Evolutionary conservation across 441 rosid genomes (phyloP), one percentile per base, ranked within the genome.

Genomic region (Jatropha podagrica): DNA sequence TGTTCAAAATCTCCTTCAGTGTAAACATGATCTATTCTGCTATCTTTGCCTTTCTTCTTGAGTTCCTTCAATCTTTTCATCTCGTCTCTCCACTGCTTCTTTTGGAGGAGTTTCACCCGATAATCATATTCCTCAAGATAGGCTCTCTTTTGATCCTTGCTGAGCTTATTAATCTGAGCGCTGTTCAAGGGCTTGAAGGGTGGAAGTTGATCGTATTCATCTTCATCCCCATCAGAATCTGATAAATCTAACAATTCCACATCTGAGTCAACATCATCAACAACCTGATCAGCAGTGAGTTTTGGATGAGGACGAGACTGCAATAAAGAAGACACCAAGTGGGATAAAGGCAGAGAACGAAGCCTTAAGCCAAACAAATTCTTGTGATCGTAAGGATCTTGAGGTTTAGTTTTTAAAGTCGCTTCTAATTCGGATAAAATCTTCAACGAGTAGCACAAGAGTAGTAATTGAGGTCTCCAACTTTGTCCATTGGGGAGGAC

Each of bases 391-490:
- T 74, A 80, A 56, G 77, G 68, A 66, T 76, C 81, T 66, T 68
- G 77, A 73, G 87, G 71, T 86, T 85, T 88, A 72, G 72, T 73
- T 46, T 83, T 51, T 59, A 82, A 75, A 79, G 55, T 81, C 3
- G 86, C 84, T 78, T 91, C 94, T 44, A 44, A 11, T 4, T 44
- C 48, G 7, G 90, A 84, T 74, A 85, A 72, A 38, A 83, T 87
- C 81, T 92, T 95, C 85, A 88, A 68, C 3, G 97, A 87, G 79
- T 84, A 89, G 78, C 96, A 92, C 64, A 90, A 64, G 37, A 90
- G 83, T 68, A 95, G 71, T 38, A 92, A 78, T 49, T 89, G 92
- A 49, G 89, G 61, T 78, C 87, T 86, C 97, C 97, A 90, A 52
- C 75, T 81, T 74, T 76, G 83, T 23, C 91, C 91, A 71, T 85